Evolutionary conservation across 495 filamentous ascomycete species (phyloP).

Genomic region (Podospora pseudopauciseta): DNA sequence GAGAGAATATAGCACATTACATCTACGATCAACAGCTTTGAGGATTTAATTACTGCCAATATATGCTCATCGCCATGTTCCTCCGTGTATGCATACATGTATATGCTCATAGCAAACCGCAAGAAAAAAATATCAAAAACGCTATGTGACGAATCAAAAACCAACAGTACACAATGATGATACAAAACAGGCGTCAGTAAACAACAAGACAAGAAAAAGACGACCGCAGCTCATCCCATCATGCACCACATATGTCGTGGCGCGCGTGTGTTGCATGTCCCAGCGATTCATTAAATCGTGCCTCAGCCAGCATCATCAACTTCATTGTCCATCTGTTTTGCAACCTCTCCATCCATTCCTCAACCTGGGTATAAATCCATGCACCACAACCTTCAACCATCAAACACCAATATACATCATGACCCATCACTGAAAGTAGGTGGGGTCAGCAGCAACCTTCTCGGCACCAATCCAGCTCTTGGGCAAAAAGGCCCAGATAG

Average conservation of each 20-base stretch:
- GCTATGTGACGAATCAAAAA: background rate
- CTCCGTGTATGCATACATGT: background rate
- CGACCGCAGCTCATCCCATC: background rate
- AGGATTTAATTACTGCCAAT: background rate
- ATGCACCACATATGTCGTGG: background rate
- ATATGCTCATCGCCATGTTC: background rate
- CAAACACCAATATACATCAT: background rate
- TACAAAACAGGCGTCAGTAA: background rate
- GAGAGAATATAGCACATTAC: too few species aligned
- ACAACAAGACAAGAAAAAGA: background rate
- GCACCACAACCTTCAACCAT: background rate
- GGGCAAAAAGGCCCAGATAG: constrained; percentile 83
- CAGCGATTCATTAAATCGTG: background rate
- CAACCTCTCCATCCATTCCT: background rate
- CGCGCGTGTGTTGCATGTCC: background rate
- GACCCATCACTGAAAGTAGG: background rate
- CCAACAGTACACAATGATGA: background rate
- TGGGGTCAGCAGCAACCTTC: background rate
- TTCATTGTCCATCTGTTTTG: background rate
- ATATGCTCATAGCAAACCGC: background rate
- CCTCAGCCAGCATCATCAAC: background rate
- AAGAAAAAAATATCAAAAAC: background rate
- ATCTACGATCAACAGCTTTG: too few species aligned
- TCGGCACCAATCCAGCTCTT: constrained; percentile 53
- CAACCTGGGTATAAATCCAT: background rate